Base-by-base conservation (phyloP, 768 basidiomycete genomes). In the Hygrocybe coccinea region DNA sequence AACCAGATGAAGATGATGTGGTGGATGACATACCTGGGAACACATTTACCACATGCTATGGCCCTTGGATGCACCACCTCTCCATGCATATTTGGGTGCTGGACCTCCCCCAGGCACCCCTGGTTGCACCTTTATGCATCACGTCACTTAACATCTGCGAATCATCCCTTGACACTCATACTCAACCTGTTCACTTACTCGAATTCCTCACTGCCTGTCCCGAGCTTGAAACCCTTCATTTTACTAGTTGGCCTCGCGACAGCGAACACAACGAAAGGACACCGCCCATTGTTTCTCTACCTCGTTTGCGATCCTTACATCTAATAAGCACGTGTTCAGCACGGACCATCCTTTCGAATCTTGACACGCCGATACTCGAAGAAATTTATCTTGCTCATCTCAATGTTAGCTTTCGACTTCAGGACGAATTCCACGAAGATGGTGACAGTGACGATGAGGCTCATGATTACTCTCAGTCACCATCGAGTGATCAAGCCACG, bases 381-480 rank as follows among this genome's bases (percentile, higher is more conserved):
- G 78, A 81, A 47, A 81, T 91, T 38, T 78, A 77, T 63, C 83
- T 91, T 56, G 73, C 80, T 5, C 80, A 84, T 58, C 71, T 89
- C 17, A 90, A 90, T 62, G 79, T 84, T 64, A 85, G 86, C 51
- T 80, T 77, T 57, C 62, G 64, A 14, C 70, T 83, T 25, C 64
- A 69, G 14, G 41, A 56, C 5, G 50, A 66, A 24, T 64, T 65
- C 38, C 55, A 65, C 39, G 87, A 88, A 54, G 71, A 76, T 5
- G 87, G 87, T 33, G 89, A 89, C 58, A 85, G 81, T 60, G 87
- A 87, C 7, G 88, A 90, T 59, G 88, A 88, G 61, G 83, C 82
- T 14, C 60, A 68, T 14, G 89, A 91, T 69, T 88, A 77, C 60
- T 90, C 89, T 3, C 86, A 86, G 63, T 88, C 86, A 5, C 86